phyloP scores from a whole-genome alignment of 2,329 filamentous ascomycete species.

The Nigrospora oryzae region DNA sequence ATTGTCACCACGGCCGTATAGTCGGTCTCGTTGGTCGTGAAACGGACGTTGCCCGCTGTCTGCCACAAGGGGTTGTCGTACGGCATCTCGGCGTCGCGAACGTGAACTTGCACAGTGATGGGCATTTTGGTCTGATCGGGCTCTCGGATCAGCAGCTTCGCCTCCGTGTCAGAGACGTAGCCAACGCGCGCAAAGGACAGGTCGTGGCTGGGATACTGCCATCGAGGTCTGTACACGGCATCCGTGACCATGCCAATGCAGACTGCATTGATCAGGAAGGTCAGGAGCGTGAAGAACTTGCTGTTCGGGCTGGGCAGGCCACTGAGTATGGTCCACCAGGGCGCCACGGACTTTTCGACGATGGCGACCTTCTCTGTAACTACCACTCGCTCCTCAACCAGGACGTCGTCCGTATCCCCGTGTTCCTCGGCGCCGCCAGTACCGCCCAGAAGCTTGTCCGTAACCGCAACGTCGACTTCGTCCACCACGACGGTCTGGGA shows the following conservation, averaged over 20 bases:
- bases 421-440: conserved; percentile 26
- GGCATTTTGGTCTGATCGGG: conserved; percentile 69
- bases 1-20: conserved; percentile 68
- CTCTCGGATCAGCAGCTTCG: conserved; percentile 77
- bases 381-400: conserved; percentile 44
- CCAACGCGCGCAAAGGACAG: conserved; percentile 82
- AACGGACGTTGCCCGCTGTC: conserved; percentile 52
- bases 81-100: conserved; percentile 40
- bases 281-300: conserved; percentile 54
- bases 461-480: conserved; percentile 47
- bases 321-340: conserved; percentile 60
- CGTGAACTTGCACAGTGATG: conserved; percentile 59
- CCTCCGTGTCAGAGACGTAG: conserved; percentile 73
- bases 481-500: conserved; percentile 51
- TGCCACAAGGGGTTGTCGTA: conserved; percentile 58
- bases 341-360: conserved; percentile 44
- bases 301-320: conserved; percentile 71
- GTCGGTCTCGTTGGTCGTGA: conserved; percentile 69
- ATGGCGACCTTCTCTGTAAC: conserved; percentile 56
- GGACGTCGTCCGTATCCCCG: conserved; percentile 13
- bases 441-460: conserved; percentile 27
- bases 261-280: conserved; percentile 63
- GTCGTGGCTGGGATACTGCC: conserved; percentile 62
- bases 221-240: conserved; percentile 64
- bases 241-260: conserved; percentile 67